Conservation (phyloP, 257 asterid genomes). For the Henckelia pumila region DNA sequence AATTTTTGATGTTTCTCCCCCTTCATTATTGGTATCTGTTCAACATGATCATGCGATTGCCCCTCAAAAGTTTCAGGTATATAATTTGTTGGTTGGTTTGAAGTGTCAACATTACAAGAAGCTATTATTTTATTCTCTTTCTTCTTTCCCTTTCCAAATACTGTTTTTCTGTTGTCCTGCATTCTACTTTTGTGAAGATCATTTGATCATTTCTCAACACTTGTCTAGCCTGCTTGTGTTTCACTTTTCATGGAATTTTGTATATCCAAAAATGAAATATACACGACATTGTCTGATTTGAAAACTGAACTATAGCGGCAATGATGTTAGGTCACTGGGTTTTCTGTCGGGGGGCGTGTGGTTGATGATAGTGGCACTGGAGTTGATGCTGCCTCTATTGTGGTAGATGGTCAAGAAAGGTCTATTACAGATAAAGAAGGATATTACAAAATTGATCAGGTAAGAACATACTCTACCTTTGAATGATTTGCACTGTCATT, state of each 20-base stretch:
- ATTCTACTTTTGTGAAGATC: neutral
- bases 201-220: neutral
- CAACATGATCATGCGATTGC: slow-evolving; percentile 70
- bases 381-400: slow-evolving; percentile 61
- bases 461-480: slow-evolving; percentile 31
- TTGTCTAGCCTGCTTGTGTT: slow-evolving; percentile 16
- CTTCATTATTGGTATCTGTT: slow-evolving; percentile 68
- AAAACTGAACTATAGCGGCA: neutral
- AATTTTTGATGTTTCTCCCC: slow-evolving; percentile 94
- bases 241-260: slow-evolving; percentile 5
- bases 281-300: slow-evolving; percentile 11
- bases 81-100: slow-evolving; percentile 25
- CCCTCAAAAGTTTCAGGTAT: slow-evolving; percentile 85
- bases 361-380: slow-evolving; percentile 81
- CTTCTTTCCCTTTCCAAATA: neutral
- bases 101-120: too few relatives aligned
- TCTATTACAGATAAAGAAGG: slow-evolving; percentile 80
- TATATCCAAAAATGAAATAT: neutral
- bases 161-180: neutral
- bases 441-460: slow-evolving; percentile 97
- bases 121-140: too few relatives aligned
- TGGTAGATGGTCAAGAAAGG: slow-evolving; percentile 84
- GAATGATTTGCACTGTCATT: neutral
- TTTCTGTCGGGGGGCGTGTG: slow-evolving; percentile 98
- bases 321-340: slow-evolving; percentile 84